Evolutionary conservation across 805 yeast species (phyloP).

Genomic region (Hanseniaspora lachancei): DNA sequence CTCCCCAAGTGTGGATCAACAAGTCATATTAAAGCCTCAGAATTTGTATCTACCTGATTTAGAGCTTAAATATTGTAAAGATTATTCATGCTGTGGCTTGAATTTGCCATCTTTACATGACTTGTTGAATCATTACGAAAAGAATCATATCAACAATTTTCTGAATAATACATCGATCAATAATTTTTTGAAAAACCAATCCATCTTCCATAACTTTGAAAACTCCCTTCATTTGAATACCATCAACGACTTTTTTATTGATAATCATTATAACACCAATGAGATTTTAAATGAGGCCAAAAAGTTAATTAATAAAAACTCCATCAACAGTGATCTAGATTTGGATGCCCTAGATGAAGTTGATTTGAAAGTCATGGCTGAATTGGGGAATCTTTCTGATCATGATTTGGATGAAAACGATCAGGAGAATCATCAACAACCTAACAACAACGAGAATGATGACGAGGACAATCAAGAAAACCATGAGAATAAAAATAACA

Average conservation of each 20-base stretch:
- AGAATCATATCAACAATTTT: constrained; percentile 54
- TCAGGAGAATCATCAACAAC: not conserved
- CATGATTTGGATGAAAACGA: not conserved
- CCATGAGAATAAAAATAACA: not conserved
- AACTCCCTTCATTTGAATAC: constrained; percentile 8
- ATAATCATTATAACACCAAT: not conserved
- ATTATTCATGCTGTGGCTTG: constrained; percentile 92
- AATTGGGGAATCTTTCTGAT: constrained; percentile 6
- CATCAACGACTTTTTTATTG: constrained; percentile 4
- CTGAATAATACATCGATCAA: constrained; percentile 20
- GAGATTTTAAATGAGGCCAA: not conserved
- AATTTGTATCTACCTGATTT: constrained; percentile 71
- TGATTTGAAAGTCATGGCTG: constrained; percentile 12
- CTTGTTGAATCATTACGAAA: constrained; percentile 85
- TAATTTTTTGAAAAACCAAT: constrained; percentile 17
- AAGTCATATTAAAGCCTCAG: constrained; percentile 6
- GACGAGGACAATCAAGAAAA: constrained; percentile 2
- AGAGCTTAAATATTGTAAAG: constrained; percentile 93
- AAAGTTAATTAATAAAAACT: not conserved
- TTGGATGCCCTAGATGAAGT: constrained; percentile 12
- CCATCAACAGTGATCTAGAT: constrained; percentile 10
- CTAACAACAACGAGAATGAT: not conserved
- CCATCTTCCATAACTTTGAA: constrained; percentile 3
- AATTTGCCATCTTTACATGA: constrained; percentile 87
- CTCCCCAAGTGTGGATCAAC: not conserved